These are phyloP conservation scores for Kwoniella dejecticola DNA, from an alignment of 768 basidiomycete genomes.

Conservation along the genomic window DNA sequence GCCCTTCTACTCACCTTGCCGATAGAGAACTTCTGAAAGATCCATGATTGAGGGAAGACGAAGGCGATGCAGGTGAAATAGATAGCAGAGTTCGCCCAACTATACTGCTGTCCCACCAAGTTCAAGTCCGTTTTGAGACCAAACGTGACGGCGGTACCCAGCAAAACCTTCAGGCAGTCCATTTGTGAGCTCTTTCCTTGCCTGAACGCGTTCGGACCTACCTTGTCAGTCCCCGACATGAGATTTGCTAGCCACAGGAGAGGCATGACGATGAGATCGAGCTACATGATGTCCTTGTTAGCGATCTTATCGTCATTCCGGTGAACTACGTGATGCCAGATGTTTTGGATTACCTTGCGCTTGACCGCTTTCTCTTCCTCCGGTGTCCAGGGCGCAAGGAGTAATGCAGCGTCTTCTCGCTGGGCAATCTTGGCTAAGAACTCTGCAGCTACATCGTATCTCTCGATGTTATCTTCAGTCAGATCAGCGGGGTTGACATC, in stretches of 20 bases:
- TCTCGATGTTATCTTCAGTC: conserved; percentile 11
- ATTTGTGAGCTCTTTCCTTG: too few relatives aligned
- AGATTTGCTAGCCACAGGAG: conserved; percentile 17
- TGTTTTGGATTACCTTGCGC: conserved; percentile 26
- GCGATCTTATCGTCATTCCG: conserved; percentile 5
- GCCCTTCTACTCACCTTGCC: background rate
- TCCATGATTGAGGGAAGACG: conserved; percentile 17
- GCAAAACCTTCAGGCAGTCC: conserved; percentile 4
- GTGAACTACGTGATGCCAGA: too few relatives aligned
- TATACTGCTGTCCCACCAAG: conserved; percentile 33
- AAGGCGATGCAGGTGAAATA: conserved; percentile 23
- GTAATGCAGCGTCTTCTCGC: conserved; percentile 22
- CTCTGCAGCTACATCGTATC: conserved; percentile 29
- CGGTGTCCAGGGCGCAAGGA: conserved; percentile 24
- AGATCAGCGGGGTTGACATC: conserved; percentile 7
- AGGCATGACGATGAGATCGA: conserved; percentile 35
- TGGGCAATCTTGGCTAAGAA: conserved; percentile 22
- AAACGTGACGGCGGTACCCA: conserved; percentile 37
- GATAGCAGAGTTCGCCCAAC: conserved; percentile 16
- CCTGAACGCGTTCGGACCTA: background rate
- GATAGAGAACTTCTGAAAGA: conserved; percentile 13
- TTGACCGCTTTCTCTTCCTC: conserved; percentile 33
- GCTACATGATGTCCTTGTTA: background rate
- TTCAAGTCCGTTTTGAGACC: conserved; percentile 31
- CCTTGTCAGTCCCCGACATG: conserved; percentile 39